These are phyloP conservation scores for Trametes cinnabarina DNA, from an alignment of 768 basidiomycete species.

Conservation along the genomic window DNA sequence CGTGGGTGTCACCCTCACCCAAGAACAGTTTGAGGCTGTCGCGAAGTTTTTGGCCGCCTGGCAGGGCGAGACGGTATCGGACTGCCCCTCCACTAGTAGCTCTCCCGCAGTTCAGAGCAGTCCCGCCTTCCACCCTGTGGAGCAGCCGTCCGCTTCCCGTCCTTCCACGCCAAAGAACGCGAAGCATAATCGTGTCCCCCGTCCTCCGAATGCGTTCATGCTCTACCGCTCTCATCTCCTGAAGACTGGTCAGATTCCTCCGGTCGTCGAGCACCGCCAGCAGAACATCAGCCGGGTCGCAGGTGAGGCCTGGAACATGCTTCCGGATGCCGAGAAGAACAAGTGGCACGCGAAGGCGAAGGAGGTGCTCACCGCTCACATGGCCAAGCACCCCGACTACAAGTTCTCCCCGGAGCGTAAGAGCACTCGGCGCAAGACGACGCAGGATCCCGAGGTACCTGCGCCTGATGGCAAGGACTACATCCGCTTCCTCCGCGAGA, in stretches of 20 bases:
- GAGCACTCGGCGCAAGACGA: constrained; percentile 30
- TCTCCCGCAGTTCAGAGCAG: background rate
- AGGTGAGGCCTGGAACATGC: constrained; percentile 51
- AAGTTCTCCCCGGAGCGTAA: constrained; percentile 30
- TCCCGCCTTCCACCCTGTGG: background rate
- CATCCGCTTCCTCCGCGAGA: constrained; percentile 37
- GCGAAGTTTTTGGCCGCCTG: background rate
- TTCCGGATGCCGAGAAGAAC: constrained; percentile 34
- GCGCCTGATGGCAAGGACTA: constrained; percentile 24
- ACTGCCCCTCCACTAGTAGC: background rate
- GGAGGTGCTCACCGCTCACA: constrained; percentile 28
- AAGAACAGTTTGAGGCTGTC: constrained; percentile 3
- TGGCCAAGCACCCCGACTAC: constrained; percentile 29
- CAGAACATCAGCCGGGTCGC: constrained; percentile 54
- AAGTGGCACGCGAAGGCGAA: constrained; percentile 37
- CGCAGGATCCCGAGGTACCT: constrained; percentile 20
- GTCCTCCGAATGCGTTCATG: constrained; percentile 58
- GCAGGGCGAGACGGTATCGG: background rate
- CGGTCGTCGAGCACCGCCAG: constrained; percentile 48
- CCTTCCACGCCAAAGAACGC: constrained; percentile 23
- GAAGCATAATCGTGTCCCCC: constrained; percentile 37
- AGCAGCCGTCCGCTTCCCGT: background rate
- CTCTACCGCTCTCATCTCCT: constrained; percentile 54
- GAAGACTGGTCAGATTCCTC: constrained; percentile 40
- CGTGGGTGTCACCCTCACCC: background rate